A percentile compares a stretch with the other conserved stretches of the same genome.
Evolutionary conservation across 768 basidiomycete genomes (phyloP).

Genomic region (Rhizopogon rudus): DNA sequence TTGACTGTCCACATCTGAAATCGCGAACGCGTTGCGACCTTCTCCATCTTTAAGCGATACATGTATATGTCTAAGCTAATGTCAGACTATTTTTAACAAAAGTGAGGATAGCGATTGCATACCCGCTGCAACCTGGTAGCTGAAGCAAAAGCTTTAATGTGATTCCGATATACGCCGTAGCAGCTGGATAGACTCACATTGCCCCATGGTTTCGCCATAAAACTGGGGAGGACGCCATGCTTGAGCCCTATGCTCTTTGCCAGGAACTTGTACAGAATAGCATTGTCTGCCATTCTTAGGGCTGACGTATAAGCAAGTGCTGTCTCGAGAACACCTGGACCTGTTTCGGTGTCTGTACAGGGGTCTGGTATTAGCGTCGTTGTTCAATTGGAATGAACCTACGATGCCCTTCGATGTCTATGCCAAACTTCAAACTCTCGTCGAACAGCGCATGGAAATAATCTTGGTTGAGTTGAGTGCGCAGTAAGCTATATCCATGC

Average conservation of each 20-base stretch:
- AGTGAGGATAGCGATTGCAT: conserved; percentile 11
- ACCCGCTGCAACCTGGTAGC: conserved; percentile 97
- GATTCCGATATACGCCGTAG: conserved; percentile 1
- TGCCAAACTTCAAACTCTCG: conserved; percentile 60
- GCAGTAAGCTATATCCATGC: conserved; percentile 94
- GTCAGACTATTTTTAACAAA: neutral
- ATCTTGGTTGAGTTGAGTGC: conserved; percentile 82
- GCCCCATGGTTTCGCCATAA: conserved; percentile 98
- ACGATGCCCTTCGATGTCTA: conserved; percentile 88
- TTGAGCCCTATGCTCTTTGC: conserved; percentile 92
- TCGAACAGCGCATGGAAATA: conserved; percentile 93
- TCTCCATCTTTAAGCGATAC: conserved; percentile 70
- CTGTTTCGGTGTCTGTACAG: conserved; percentile 80
- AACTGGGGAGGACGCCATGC: conserved; percentile 85
- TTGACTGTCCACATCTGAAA: conserved; percentile 53
- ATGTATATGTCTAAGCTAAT: conserved; percentile 70
- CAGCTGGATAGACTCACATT: conserved; percentile 49
- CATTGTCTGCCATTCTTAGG: conserved; percentile 84
- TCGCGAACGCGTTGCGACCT: conserved; percentile 79
- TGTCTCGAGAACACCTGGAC: conserved; percentile 84
- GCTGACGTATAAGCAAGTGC: conserved; percentile 83
- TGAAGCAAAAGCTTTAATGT: conserved; percentile 24
- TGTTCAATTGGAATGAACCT: conserved; percentile 16
- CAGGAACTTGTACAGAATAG: conserved; percentile 86
- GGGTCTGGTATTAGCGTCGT: conserved; percentile 2